Conservation (phyloP, 192 early-diverging fungal genomes). For the Jimgerdemannia flammicorona region DNA sequence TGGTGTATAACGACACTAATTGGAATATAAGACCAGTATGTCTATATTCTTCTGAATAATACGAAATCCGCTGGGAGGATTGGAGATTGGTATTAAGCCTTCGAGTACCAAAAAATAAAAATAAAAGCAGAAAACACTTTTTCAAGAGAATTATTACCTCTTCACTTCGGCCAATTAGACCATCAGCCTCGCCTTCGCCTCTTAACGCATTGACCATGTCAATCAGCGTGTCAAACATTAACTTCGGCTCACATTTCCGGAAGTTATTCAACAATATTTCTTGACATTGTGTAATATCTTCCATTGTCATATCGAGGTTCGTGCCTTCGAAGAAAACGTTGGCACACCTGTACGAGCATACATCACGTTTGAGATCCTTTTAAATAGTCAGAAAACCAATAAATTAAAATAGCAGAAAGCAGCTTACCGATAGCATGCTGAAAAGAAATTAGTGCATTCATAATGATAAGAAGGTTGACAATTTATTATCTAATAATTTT, state of each 20-base stretch:
- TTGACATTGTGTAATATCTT: not conserved
- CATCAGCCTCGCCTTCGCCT: not conserved
- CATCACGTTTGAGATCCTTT: too few relatives aligned
- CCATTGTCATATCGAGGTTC: not conserved
- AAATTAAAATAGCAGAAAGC: too few relatives aligned
- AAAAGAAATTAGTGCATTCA: too few relatives aligned
- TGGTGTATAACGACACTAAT: not conserved
- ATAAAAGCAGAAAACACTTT: too few relatives aligned
- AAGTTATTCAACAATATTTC: not conserved
- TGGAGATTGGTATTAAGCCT: too few relatives aligned
- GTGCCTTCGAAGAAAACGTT: not conserved
- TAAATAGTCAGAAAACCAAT: too few relatives aligned
- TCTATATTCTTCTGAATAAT: not conserved
- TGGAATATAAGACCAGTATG: not conserved
- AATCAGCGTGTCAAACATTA: not conserved
- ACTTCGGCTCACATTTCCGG: not conserved
- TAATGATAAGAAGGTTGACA: not conserved
- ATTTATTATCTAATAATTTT: not conserved
- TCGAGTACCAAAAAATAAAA: too few relatives aligned
- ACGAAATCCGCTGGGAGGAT: not conserved
- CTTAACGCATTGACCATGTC: not conserved
- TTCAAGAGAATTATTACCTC: not conserved
- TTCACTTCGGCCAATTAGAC: not conserved
- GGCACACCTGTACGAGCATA: not conserved
- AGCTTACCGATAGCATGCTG: too few relatives aligned